Percentiles rank a stretch among this genome's conserved stretches.
Conservation (phyloP, 169 alveolate species). For the Amoebophrya sp. region DNA sequence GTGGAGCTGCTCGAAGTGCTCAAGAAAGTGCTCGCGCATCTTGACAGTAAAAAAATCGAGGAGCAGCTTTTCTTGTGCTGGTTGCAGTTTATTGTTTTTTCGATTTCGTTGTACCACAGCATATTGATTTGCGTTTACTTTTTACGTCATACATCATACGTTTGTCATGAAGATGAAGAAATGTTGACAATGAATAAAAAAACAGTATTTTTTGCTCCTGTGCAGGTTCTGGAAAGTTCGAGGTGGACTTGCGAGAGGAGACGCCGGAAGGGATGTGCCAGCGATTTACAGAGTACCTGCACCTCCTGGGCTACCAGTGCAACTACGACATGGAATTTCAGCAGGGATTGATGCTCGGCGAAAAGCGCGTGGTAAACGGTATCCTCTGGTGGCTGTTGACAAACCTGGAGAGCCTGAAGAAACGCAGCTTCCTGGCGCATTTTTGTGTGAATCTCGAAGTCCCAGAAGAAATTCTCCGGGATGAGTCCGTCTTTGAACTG, state of each 20-base stretch:
- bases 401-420: not conserved
- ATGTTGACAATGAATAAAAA: no score
- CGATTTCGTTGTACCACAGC: no score
- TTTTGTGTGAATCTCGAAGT: not conserved
- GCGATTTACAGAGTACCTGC: not conserved
- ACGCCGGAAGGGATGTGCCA: not conserved
- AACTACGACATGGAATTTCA: constrained; percentile 11
- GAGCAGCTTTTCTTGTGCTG: not conserved
- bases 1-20: not conserved
- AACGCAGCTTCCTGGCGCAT: not conserved
- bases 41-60: no score
- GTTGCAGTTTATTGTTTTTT: not conserved
- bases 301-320: not conserved
- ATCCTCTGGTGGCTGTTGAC: constrained; percentile 4
- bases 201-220: no score
- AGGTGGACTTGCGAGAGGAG: not conserved
- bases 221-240: not conserved
- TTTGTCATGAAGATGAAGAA: no score
- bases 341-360: not conserved
- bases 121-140: no score
- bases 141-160: no score
- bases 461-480: not conserved
- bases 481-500: constrained; percentile 16
- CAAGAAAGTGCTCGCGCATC: not conserved
- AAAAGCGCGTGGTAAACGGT: not conserved